Percentiles rank a stretch among this genome's conserved stretches.
Conservation (phyloP, 1,139 yeast species). For the Trichomonascaceae sp. region DNA sequence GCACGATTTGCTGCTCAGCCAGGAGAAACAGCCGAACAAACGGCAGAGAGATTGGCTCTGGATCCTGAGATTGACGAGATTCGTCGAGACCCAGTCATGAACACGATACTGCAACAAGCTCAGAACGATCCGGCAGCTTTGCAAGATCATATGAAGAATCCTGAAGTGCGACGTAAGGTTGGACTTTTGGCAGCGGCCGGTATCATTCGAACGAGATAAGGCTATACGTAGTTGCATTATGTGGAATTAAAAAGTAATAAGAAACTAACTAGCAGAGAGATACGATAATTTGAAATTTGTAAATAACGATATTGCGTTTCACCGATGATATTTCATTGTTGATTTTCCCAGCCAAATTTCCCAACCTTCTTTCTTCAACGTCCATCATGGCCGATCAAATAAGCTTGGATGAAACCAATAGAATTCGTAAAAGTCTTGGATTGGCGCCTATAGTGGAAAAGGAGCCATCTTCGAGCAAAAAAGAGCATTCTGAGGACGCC, state of each 20-base stretch:
- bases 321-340: too few species aligned
- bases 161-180: slow-evolving; percentile 84
- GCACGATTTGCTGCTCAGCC: slow-evolving; percentile 76
- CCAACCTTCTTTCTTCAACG: neutral
- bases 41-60: slow-evolving; percentile 81
- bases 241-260: too few species aligned
- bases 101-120: slow-evolving; percentile 89
- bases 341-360: too few species aligned
- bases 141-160: slow-evolving; percentile 96
- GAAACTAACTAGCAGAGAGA: too few species aligned
- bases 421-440: slow-evolving; percentile 32
- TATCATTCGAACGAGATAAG: slow-evolving; percentile 83
- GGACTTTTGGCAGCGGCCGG: slow-evolving; percentile 94
- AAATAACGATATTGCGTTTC: too few species aligned
- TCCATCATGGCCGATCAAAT: slow-evolving; percentile 10
- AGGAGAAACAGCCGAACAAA: slow-evolving; percentile 93
- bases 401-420: slow-evolving; percentile 33
- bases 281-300: too few species aligned
- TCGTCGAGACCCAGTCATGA: slow-evolving; percentile 96
- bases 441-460: slow-evolving; percentile 28
- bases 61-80: slow-evolving; percentile 93
- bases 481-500: neutral
- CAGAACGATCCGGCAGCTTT: slow-evolving; percentile 94
- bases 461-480: neutral
- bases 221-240: neutral